These are phyloP conservation scores for Penicillium pulvis DNA, from an alignment of 495 filamentous ascomycete genomes.

Conservation along the genomic window DNA sequence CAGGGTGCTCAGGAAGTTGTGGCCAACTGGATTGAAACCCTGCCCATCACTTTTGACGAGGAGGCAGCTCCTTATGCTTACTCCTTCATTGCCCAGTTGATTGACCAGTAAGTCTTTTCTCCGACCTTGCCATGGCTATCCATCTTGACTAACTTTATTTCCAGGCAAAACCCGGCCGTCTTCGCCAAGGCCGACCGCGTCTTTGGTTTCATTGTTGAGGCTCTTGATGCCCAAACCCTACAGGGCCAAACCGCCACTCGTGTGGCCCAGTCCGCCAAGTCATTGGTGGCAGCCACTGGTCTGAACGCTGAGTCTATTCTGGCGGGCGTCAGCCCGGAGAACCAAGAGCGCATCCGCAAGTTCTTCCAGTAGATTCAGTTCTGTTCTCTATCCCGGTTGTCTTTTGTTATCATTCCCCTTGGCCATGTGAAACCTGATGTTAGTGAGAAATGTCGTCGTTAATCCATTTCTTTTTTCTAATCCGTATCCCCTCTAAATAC, in stretches of 20 bases:
- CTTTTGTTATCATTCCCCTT: slow-evolving; percentile 27
- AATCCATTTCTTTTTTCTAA: slow-evolving; percentile 13
- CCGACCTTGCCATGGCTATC: background rate
- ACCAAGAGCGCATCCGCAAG: slow-evolving; percentile 71
- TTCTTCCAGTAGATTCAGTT: slow-evolving; percentile 59
- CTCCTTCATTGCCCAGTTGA: slow-evolving; percentile 84
- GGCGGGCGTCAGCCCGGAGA: slow-evolving; percentile 69
- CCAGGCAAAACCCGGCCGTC: slow-evolving; percentile 85
- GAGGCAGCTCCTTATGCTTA: slow-evolving; percentile 98
- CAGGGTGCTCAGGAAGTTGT: slow-evolving; percentile 71
- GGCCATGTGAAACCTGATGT: slow-evolving; percentile 30
- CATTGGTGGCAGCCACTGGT: slow-evolving; percentile 66
- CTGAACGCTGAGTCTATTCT: slow-evolving; percentile 71
- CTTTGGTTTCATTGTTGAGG: slow-evolving; percentile 81
- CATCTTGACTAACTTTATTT: slow-evolving; percentile 20
- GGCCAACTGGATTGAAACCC: slow-evolving; percentile 79
- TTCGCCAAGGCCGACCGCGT: slow-evolving; percentile 71
- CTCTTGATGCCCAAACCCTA: slow-evolving; percentile 86
- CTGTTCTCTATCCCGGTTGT: slow-evolving; percentile 28
- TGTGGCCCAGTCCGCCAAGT: slow-evolving; percentile 72
- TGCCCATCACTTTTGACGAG: slow-evolving; percentile 93
- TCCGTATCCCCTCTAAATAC: background rate
- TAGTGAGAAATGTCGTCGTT: slow-evolving; percentile 30
- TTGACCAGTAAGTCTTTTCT: slow-evolving; percentile 80
- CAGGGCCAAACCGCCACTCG: slow-evolving; percentile 76